These are phyloP conservation scores for Aegilops umbellulata DNA, from an alignment of 176 grass and related monocot species.

Conservation along the genomic window DNA sequence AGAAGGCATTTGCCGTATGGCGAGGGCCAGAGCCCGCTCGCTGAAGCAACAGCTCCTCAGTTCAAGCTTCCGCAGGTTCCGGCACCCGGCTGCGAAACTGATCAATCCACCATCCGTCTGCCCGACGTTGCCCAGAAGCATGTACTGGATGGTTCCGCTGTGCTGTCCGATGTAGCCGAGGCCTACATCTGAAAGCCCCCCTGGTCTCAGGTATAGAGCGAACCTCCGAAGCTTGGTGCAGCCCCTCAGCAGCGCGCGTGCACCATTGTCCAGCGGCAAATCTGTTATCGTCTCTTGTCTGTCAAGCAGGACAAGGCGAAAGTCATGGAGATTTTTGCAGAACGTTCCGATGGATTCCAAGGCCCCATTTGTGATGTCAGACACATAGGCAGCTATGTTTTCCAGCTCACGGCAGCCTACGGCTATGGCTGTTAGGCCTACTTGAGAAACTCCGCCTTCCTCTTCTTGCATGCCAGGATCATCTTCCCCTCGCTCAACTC, in stretches of 20 bases:
- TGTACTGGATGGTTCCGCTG: constrained; percentile 71
- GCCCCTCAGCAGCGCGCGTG: constrained; percentile 58
- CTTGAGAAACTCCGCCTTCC: constrained; percentile 73
- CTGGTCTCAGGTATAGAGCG: constrained; percentile 79
- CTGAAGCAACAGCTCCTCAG: constrained; percentile 88
- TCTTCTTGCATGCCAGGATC: constrained; percentile 77
- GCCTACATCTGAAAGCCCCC: constrained; percentile 85
- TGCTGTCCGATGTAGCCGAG: constrained; percentile 70
- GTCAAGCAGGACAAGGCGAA: constrained; percentile 85
- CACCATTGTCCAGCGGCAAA: constrained; percentile 77
- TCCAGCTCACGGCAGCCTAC: constrained; percentile 70
- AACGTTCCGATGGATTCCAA: constrained; percentile 79
- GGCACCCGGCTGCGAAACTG: constrained; percentile 59
- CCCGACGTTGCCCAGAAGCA: constrained; percentile 82
- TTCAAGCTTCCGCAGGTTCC: constrained; percentile 74
- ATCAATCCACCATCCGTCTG: constrained; percentile 70
- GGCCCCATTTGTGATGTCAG: constrained; percentile 83
- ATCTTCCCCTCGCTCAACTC: constrained; percentile 88
- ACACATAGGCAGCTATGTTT: constrained; percentile 79
- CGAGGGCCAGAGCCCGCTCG: constrained; percentile 65
- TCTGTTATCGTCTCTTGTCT: constrained; percentile 72
- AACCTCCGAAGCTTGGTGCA: constrained; percentile 81
- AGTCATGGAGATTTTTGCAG: constrained; percentile 75
- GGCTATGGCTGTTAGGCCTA: constrained; percentile 62
- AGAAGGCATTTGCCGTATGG: constrained; percentile 42